These are phyloP conservation scores for Verticillium zaregamsianum DNA, from an alignment of 2,329 filamentous ascomycete genomes.

Conservation along the genomic window DNA sequence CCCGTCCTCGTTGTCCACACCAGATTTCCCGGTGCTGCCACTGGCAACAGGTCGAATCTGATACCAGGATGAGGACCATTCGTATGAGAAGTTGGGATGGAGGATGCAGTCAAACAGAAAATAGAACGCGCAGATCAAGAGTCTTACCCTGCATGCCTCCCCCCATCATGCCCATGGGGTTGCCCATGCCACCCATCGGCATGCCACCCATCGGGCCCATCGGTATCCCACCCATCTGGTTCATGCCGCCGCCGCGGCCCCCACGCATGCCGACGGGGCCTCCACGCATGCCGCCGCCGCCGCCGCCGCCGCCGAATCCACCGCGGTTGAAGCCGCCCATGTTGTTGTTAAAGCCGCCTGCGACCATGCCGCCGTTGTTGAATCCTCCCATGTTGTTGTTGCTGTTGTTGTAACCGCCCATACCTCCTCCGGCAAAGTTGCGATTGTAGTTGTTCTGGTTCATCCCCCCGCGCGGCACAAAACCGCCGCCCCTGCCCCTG, in stretches of 20 bases:
- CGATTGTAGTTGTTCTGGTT: slow-evolving; percentile 41
- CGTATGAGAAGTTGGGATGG: not conserved
- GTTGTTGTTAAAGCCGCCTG: slow-evolving; percentile 36
- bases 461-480: slow-evolving; percentile 45
- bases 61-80: not conserved
- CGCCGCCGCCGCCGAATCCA: slow-evolving; percentile 33
- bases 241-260: slow-evolving; percentile 36
- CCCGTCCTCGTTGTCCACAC: not conserved
- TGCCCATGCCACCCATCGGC: slow-evolving; percentile 48
- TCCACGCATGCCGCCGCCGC: slow-evolving; percentile 43
- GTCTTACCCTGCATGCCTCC: slow-evolving; percentile 52
- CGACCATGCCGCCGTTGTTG: slow-evolving; percentile 48
- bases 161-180: slow-evolving; percentile 46
- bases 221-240: slow-evolving; percentile 48
- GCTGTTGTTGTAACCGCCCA: slow-evolving; percentile 38
- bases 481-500: slow-evolving; percentile 46
- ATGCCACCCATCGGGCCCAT: slow-evolving; percentile 42
- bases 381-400: slow-evolving; percentile 42
- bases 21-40: not conserved
- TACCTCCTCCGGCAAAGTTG: slow-evolving; percentile 27
- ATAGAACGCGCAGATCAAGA: not conserved
- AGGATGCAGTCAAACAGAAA: not conserved
- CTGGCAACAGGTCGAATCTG: not conserved
- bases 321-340: slow-evolving; percentile 44
- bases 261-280: slow-evolving; percentile 31